phyloP scores from a whole-genome alignment of 202 grass and related monocot genomes.

The Bolboschoenoplectus hybrid region DNA sequence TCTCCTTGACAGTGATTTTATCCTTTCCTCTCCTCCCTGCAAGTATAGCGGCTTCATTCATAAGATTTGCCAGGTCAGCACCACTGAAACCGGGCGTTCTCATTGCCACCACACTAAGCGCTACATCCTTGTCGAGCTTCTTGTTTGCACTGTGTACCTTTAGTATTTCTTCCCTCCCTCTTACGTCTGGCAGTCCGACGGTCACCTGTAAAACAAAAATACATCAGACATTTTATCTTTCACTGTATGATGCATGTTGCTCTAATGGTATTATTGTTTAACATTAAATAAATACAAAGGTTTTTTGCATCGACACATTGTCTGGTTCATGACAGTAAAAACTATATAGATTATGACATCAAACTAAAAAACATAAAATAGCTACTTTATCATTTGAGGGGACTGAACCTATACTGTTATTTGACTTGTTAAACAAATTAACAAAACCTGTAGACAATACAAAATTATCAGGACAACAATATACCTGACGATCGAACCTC shows the following conservation, averaged over 20 bases:
- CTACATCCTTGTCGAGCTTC: conserved; percentile 69
- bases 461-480: neutral
- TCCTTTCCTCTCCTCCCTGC: conserved; percentile 73
- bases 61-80: conserved; percentile 80
- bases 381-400: neutral
- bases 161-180: conserved; percentile 82
- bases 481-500: conserved; percentile 59
- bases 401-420: neutral
- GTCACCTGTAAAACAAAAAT: conserved; percentile 48
- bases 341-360: neutral
- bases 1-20: conserved; percentile 63
- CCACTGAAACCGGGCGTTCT: conserved; percentile 84
- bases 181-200: conserved; percentile 68
- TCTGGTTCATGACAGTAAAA: conserved; percentile 5
- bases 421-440: neutral
- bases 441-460: neutral
- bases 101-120: conserved; percentile 70
- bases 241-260: neutral
- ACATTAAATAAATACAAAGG: neutral
- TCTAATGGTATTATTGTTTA: neutral
- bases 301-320: neutral
- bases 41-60: conserved; percentile 95
- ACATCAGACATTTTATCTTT: neutral
- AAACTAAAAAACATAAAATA: neutral
- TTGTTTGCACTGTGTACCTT: conserved; percentile 67